Percentiles rank a stretch among this genome's conserved stretches.
Conservation (phyloP, 495 filamentous ascomycete genomes). For the Trichoderma orchidacearum region DNA sequence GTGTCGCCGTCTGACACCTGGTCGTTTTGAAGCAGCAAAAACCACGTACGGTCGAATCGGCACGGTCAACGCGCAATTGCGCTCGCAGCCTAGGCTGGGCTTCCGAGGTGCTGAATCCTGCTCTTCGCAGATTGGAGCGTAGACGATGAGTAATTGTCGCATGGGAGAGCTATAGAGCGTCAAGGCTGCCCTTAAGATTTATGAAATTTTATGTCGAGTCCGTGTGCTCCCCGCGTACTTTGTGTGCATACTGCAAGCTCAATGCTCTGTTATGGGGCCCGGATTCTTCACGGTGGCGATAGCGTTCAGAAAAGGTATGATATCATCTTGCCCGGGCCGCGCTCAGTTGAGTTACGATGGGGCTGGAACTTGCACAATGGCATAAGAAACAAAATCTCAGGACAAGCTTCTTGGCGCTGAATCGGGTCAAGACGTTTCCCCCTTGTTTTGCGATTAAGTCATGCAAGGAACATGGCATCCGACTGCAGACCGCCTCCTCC, state of each 20-base stretch:
- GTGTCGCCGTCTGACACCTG: background rate
- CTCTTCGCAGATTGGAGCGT: background rate
- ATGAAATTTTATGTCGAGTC: background rate
- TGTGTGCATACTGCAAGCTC: background rate
- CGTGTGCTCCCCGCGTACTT: background rate
- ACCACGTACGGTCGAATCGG: background rate
- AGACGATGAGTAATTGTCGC: background rate
- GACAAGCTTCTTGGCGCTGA: background rate
- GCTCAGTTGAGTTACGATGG: background rate
- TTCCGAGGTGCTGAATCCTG: background rate
- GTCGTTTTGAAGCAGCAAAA: background rate
- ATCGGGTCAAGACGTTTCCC: no score
- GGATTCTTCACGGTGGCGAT: background rate
- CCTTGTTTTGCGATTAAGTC: no score
- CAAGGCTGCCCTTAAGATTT: background rate
- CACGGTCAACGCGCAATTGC: background rate
- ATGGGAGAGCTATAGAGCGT: background rate
- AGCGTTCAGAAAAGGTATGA: background rate
- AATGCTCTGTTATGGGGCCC: background rate
- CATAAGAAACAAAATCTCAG: background rate
- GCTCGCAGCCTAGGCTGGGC: background rate
- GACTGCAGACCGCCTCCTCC: no score
- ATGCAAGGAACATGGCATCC: no score
- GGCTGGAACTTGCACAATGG: background rate
- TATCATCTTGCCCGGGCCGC: background rate